Evolutionary conservation across 768 basidiomycete genomes (phyloP).

Genomic region (Tulasnella sp.): DNA sequence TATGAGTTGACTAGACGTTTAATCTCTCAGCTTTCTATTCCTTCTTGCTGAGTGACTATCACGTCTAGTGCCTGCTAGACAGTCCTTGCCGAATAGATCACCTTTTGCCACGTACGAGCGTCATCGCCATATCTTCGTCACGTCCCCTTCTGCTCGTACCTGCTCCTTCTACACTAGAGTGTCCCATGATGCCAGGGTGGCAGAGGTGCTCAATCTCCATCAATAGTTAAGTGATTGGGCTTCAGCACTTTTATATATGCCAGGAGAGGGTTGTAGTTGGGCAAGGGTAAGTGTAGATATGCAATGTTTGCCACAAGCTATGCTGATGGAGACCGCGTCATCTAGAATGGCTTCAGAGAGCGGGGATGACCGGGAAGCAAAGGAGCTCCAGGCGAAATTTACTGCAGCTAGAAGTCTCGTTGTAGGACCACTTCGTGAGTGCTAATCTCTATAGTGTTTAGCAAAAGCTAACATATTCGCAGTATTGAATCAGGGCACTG

Average conservation of each 20-base stretch:
- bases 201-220: not conserved
- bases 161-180: too few species aligned
- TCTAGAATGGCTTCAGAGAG: conserved; percentile 20
- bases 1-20: too few species aligned
- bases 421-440: conserved; percentile 67
- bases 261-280: conserved; percentile 4
- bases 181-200: not conserved
- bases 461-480: not conserved
- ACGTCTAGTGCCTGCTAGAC: too few species aligned
- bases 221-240: conserved; percentile 9
- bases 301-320: not conserved
- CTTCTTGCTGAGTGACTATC: too few species aligned
- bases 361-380: conserved; percentile 41
- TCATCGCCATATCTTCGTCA: too few species aligned
- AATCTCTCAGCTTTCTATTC: too few species aligned
- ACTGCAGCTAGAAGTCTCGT: conserved; percentile 58
- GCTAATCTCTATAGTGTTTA: not conserved
- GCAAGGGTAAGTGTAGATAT: not conserved
- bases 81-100: too few species aligned
- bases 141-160: too few species aligned
- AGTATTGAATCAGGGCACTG: conserved; percentile 56
- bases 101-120: too few species aligned
- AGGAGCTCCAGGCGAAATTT: conserved; percentile 54
- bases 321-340: not conserved
- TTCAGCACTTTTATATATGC: conserved; percentile 1